Evolutionary conservation across 805 yeast genomes (phyloP).

Genomic region (Pichia deserticola): DNA sequence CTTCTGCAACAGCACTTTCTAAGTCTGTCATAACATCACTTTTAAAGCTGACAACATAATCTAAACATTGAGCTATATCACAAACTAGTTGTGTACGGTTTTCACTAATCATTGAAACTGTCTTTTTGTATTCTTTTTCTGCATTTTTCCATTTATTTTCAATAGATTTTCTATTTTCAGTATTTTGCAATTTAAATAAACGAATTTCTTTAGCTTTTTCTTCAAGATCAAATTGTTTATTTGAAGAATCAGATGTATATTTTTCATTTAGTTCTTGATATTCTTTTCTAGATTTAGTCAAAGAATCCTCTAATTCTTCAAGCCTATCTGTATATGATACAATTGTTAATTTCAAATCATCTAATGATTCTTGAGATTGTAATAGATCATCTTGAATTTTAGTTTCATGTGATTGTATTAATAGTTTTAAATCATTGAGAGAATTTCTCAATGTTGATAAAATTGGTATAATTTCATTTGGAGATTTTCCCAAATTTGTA

Average conservation of each 20-base stretch:
- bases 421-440: slow-evolving; percentile 30
- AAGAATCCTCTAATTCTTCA: slow-evolving; percentile 50
- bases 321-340: slow-evolving; percentile 49
- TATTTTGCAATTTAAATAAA: slow-evolving; percentile 8
- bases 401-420: slow-evolving; percentile 15
- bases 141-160: slow-evolving; percentile 40
- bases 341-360: slow-evolving; percentile 46
- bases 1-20: slow-evolving; percentile 34
- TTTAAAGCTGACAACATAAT: slow-evolving; percentile 56
- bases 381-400: slow-evolving; percentile 49
- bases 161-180: slow-evolving; percentile 12
- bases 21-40: slow-evolving; percentile 56
- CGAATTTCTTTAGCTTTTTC: slow-evolving; percentile 14
- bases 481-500: slow-evolving; percentile 39
- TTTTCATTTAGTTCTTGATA: slow-evolving; percentile 14
- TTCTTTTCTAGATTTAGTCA: slow-evolving; percentile 21
- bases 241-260: slow-evolving; percentile 13
- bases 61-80: slow-evolving; percentile 51
- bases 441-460: slow-evolving; percentile 24
- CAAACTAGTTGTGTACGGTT: slow-evolving; percentile 43
- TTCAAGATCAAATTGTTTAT: slow-evolving; percentile 14
- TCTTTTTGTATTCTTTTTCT: slow-evolving; percentile 45
- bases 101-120: slow-evolving; percentile 38
- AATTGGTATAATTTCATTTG: slow-evolving; percentile 33
- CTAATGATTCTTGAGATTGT: slow-evolving; percentile 51